Percentiles rank a stretch among this genome's conserved stretches.
Evolutionary conservation across 1,139 yeast genomes (phyloP).

Genomic region (Lipomyces yarrowii): DNA sequence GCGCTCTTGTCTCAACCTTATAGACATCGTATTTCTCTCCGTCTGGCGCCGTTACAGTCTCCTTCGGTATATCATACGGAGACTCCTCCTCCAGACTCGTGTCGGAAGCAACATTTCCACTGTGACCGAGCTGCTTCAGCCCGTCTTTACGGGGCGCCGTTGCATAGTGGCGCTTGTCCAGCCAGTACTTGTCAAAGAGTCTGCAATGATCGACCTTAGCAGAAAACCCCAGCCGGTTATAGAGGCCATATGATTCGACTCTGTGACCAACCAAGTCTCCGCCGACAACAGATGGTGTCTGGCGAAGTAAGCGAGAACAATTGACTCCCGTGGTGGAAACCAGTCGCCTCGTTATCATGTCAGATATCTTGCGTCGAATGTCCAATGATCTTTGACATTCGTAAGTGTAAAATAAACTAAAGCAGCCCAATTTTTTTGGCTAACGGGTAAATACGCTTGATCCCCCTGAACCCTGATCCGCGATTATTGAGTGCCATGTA

Average conservation of each 20-base stretch:
- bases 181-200: neutral
- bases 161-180: neutral
- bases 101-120: neutral
- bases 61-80: slow-evolving; percentile 50
- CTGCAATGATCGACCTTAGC: neutral
- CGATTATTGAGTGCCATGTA: too few species aligned
- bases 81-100: neutral
- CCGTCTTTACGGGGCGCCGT: neutral
- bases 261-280: neutral
- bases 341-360: neutral
- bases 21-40: neutral
- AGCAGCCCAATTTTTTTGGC: too few species aligned
- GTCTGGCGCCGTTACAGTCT: neutral
- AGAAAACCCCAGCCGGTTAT: neutral
- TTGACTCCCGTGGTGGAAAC: neutral
- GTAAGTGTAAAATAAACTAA: too few species aligned
- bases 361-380: neutral
- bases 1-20: neutral
- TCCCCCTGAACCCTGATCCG: too few species aligned
- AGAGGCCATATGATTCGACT: neutral
- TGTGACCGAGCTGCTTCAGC: neutral
- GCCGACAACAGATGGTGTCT: neutral
- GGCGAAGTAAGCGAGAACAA: neutral
- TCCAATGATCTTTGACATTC: too few species aligned
- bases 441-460: too few species aligned